Base-by-base conservation (phyloP, 768 basidiomycete genomes). In the Cantharellus cinnabarinus region DNA sequence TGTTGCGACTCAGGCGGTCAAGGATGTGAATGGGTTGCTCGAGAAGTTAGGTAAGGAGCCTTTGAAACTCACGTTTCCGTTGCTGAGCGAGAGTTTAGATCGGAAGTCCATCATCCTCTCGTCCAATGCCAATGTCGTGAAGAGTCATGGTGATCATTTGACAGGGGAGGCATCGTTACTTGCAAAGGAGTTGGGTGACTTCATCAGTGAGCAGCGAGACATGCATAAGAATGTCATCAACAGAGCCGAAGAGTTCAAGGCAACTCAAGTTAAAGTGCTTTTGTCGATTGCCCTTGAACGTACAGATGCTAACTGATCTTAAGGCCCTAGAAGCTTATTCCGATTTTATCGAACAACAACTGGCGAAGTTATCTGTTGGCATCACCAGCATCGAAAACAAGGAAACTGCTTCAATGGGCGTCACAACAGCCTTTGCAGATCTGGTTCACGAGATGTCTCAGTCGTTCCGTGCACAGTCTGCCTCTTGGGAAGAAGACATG, bases 41-140 rank as follows among this genome's bases (percentile, higher is more conserved):
- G 79, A 79, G 50, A 95, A 94, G 70, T 77, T 95, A 52, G 85
- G 90, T 90, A 48, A 48, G 44, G 65, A 65, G 79, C 65, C 35
- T 35, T 35, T 3, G 40, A 4, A 48, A 51, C 20, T 4, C 38
- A 61, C 37, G 7, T 39, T 15, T 15, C 14, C 4, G 57, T 40
- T 4, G 20, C 48, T 65, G 20, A 58, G 29, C 34, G 4, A 37
- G 29, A 37, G 4, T 58, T 3, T 63, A 93, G 90, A 86, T 48
- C 83, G 91, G 60, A 90, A 86, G 66, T 72, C 79, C 40, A 71
- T 71, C 34, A 73, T 79, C 5, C 75, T 89, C 48, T 73, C 71
- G 40, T 71, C 79, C 4, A 94, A 93, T 64, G 71, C 79, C 3
- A 77, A 77, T 62, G 75, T 76, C 0, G 88, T 87, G 14, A 70